Percentiles rank a stretch among this genome's conserved stretches.
Evolutionary conservation across 345 rosid species (phyloP).

Genomic region (Linum usitatissimum): DNA sequence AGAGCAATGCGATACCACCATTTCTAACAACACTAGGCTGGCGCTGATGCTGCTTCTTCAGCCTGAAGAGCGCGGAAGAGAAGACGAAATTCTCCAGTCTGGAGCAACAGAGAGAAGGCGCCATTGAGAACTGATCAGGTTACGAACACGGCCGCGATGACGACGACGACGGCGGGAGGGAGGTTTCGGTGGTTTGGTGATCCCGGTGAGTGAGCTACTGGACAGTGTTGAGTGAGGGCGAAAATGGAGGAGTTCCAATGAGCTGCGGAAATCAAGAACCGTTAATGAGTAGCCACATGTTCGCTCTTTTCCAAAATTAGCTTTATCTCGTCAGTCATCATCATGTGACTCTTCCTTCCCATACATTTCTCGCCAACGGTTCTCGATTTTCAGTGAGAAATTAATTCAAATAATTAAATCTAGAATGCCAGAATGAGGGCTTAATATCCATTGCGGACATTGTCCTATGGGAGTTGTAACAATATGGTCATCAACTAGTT

Average conservation of each 20-base stretch:
- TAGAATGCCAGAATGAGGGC: too few relatives aligned
- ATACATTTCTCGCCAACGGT: too few relatives aligned
- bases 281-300: not conserved
- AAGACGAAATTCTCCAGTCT: slow-evolving; percentile 26
- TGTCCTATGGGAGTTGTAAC: too few relatives aligned
- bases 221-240: too few relatives aligned
- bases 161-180: not conserved
- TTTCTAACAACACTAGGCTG: slow-evolving; percentile 5
- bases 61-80: slow-evolving; percentile 12
- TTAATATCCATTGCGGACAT: too few relatives aligned
- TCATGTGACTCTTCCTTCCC: not conserved
- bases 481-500: too few relatives aligned
- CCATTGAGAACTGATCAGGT: slow-evolving; percentile 14
- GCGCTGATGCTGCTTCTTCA: not conserved
- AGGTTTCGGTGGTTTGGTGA: too few relatives aligned
- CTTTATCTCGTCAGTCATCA: not conserved
- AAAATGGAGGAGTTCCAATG: not conserved
- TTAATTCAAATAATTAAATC: too few relatives aligned
- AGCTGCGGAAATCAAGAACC: not conserved
- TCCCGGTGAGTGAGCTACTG: too few relatives aligned
- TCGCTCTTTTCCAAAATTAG: not conserved
- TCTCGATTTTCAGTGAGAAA: too few relatives aligned
- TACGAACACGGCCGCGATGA: too few relatives aligned
- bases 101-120: slow-evolving; percentile 25
- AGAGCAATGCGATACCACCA: slow-evolving; percentile 13